Conservation (phyloP, 805 yeast genomes). For the Schizosaccharomyces japonicus region DNA sequence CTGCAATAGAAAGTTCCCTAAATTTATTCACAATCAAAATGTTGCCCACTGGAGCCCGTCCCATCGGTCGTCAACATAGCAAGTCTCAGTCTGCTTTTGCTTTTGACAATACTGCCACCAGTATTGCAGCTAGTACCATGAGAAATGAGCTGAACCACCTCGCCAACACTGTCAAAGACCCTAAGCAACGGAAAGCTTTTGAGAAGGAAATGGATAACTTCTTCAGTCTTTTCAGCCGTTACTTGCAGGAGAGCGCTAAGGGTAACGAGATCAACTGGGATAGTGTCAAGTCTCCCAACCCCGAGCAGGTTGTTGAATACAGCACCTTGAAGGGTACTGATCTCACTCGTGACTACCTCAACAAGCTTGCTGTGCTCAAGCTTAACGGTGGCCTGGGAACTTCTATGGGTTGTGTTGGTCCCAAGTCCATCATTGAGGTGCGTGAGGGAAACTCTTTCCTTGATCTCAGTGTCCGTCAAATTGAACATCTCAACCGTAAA, state of each 20-base stretch:
- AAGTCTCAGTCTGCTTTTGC: slow-evolving; percentile 6
- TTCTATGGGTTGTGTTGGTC: slow-evolving; percentile 99
- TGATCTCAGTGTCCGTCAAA: slow-evolving; percentile 88
- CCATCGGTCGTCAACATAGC: slow-evolving; percentile 4
- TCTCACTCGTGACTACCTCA: slow-evolving; percentile 26
- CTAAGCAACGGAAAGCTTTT: slow-evolving; percentile 24
- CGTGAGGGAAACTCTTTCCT: slow-evolving; percentile 94
- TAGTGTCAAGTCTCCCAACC: slow-evolving; percentile 70
- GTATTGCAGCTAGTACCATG: slow-evolving; percentile 93
- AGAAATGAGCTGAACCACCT: slow-evolving; percentile 78
- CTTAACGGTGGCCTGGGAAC: slow-evolving; percentile 97
- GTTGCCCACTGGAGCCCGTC: too few relatives aligned
- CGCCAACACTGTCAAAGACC: slow-evolving; percentile 51
- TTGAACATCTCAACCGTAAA: slow-evolving; percentile 61
- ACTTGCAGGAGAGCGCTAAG: slow-evolving; percentile 67
- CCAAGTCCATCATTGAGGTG: slow-evolving; percentile 91
- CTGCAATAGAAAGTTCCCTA: too few relatives aligned
- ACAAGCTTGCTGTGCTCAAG: slow-evolving; percentile 81
- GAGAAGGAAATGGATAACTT: slow-evolving; percentile 87
- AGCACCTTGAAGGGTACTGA: slow-evolving; percentile 20
- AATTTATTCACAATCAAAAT: too few relatives aligned
- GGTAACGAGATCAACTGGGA: slow-evolving; percentile 82
- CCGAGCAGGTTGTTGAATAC: slow-evolving; percentile 75
- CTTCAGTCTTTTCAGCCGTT: slow-evolving; percentile 80
- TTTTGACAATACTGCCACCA: slow-evolving; percentile 81